phyloP scores from a whole-genome alignment of 2,329 filamentous ascomycete species.

The Triangularia verruculosa region DNA sequence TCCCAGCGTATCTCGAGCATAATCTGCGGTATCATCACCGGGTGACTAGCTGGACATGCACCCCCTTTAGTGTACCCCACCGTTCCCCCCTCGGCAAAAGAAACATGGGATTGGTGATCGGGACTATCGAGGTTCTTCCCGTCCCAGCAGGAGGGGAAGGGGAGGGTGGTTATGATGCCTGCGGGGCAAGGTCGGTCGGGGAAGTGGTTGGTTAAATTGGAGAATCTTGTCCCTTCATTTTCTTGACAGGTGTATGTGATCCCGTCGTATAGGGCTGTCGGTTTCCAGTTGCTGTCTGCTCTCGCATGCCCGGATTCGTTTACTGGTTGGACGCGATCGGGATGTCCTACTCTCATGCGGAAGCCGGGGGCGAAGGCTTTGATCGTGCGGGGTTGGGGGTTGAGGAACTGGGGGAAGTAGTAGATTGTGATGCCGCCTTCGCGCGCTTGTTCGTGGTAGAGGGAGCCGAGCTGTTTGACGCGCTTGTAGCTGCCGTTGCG shows the following conservation, averaged over 20 bases:
- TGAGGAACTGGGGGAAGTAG: slow-evolving; percentile 10
- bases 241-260: slow-evolving; percentile 41
- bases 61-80: slow-evolving; percentile 27
- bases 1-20: slow-evolving; percentile 12
- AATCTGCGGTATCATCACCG: slow-evolving; percentile 14
- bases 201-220: slow-evolving; percentile 38
- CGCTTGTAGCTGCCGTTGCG: slow-evolving; percentile 19
- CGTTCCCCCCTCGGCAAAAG: slow-evolving; percentile 38
- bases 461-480: slow-evolving; percentile 9
- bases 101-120: slow-evolving; percentile 44
- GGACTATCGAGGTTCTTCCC: slow-evolving; percentile 53
- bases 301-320: slow-evolving; percentile 7
- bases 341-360: slow-evolving; percentile 40
- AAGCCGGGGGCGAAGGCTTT: slow-evolving; percentile 40
- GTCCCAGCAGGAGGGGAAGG: slow-evolving; percentile 55
- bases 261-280: slow-evolving; percentile 18
- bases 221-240: slow-evolving; percentile 38
- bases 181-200: slow-evolving; percentile 36
- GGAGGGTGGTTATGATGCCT: slow-evolving; percentile 41
- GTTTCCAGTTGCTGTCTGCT: slow-evolving; percentile 31
- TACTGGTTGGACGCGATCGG: slow-evolving; percentile 24
- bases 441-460: slow-evolving; percentile 11
- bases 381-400: slow-evolving; percentile 16
- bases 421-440: slow-evolving; percentile 25
- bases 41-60: slow-evolving; percentile 19